These are phyloP conservation scores for Kalanchoe fedtschenkoi DNA, from an alignment of 164 flowering plant genomes.

Conservation along the genomic window DNA sequence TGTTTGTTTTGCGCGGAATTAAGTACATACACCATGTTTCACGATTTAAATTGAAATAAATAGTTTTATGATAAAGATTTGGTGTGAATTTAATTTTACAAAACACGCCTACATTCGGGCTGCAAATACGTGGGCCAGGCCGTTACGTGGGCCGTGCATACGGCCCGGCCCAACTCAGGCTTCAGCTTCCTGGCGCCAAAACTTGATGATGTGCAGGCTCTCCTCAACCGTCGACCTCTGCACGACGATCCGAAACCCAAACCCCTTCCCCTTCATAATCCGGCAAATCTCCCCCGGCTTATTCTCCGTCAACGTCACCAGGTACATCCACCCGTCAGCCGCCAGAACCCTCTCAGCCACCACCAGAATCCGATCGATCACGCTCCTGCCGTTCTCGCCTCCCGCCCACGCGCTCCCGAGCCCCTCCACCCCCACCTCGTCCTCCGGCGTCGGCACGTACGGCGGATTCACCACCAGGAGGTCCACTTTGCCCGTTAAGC, in stretches of 20 bases:
- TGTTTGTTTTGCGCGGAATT: too few relatives aligned
- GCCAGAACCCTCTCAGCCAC: slow-evolving; percentile 63
- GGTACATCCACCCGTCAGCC: slow-evolving; percentile 70
- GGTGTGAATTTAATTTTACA: too few relatives aligned
- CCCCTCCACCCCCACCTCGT: slow-evolving; percentile 72
- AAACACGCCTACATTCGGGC: too few relatives aligned
- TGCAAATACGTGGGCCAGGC: neutral
- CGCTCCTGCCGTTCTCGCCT: slow-evolving; percentile 80
- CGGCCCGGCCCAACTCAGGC: too few relatives aligned
- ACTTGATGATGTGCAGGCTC: slow-evolving; percentile 21
- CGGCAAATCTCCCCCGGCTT: slow-evolving; percentile 65
- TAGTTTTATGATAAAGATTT: too few relatives aligned
- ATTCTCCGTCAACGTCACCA: slow-evolving; percentile 66
- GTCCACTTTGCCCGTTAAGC: slow-evolving; percentile 56
- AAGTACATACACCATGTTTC: too few relatives aligned
- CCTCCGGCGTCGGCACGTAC: slow-evolving; percentile 92
- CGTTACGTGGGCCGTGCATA: too few relatives aligned
- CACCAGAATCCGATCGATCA: slow-evolving; percentile 71
- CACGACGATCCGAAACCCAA: slow-evolving; percentile 48
- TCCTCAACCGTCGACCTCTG: slow-evolving; percentile 93
- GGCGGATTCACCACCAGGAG: slow-evolving; percentile 92
- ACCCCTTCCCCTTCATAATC: slow-evolving; percentile 69
- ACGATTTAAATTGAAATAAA: too few relatives aligned
- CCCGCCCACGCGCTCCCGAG: slow-evolving; percentile 93
- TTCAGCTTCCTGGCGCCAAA: neutral